Evolutionary conservation across 2,329 filamentous ascomycete genomes (phyloP).

Genomic region (Fusarium ramigenum): DNA sequence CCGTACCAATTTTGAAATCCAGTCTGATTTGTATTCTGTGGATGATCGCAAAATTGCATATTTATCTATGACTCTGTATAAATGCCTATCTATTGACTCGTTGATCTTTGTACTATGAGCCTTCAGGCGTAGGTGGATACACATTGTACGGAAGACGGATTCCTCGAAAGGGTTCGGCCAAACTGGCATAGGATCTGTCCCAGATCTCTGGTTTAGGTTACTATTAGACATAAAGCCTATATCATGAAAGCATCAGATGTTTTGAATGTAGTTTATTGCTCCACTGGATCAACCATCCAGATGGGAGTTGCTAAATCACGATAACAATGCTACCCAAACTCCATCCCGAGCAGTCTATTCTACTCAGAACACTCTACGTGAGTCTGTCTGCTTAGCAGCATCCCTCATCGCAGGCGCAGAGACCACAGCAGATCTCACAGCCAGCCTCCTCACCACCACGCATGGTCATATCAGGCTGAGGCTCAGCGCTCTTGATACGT

Average conservation of each 20-base stretch:
- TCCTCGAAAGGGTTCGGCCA: not conserved
- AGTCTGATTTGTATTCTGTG: not conserved
- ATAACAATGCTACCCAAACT: conserved; percentile 27
- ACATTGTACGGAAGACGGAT: not conserved
- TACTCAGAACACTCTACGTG: not conserved
- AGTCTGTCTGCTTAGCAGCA: conserved; percentile 49
- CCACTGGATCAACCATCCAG: not conserved
- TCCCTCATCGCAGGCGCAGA: conserved; percentile 55
- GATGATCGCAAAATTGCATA: not conserved
- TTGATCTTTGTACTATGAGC: not conserved
- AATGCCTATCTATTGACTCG: not conserved
- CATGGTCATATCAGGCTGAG: conserved; percentile 55
- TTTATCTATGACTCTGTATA: not conserved
- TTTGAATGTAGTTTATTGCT: not conserved
- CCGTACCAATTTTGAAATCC: not conserved
- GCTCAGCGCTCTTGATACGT: conserved; percentile 48
- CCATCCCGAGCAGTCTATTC: conserved; percentile 4
- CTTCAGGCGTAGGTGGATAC: not conserved
- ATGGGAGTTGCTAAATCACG: conserved; percentile 9
- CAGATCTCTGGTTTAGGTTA: not conserved
- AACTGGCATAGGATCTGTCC: not conserved
- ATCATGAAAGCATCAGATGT: not conserved
- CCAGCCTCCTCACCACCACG: conserved; percentile 58
- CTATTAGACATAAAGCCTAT: not conserved
- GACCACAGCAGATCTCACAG: conserved; percentile 57